Percentiles rank a stretch among this genome's conserved stretches.
These are phyloP conservation scores for Gaeumannomyces sp. DNA, from an alignment of 2,329 filamentous ascomycete species.

Conservation along the genomic window DNA sequence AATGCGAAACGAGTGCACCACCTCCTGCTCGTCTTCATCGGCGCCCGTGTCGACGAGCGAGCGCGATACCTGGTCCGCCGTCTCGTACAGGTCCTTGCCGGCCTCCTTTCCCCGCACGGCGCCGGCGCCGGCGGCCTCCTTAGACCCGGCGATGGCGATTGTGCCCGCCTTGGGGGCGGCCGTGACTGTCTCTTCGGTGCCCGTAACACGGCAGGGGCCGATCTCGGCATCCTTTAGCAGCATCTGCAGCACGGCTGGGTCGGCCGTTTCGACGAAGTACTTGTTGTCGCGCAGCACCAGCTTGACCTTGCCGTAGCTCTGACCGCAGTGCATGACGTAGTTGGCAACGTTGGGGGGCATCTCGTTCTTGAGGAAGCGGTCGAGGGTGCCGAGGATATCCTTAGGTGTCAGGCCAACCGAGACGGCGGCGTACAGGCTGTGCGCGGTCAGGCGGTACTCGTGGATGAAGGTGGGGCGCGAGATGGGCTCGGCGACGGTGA, in stretches of 20 bases:
- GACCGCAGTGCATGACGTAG: conserved; percentile 75
- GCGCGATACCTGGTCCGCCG: conserved; percentile 1
- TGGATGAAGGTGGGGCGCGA: conserved; percentile 85
- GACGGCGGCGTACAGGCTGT: conserved; percentile 87
- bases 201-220: conserved; percentile 66
- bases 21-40: conserved; percentile 52
- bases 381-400: conserved; percentile 81
- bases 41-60: conserved; percentile 1
- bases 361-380: conserved; percentile 80
- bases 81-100: conserved; percentile 5
- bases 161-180: conserved; percentile 75
- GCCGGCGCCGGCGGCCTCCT: conserved; percentile 64
- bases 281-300: conserved; percentile 87
- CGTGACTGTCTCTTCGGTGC: conserved; percentile 59
- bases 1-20: conserved; percentile 88
- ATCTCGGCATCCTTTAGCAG: conserved; percentile 76
- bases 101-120: neutral
- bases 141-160: conserved; percentile 83
- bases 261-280: conserved; percentile 85
- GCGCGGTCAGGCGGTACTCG: conserved; percentile 82
- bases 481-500: conserved; percentile 84
- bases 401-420: conserved; percentile 79
- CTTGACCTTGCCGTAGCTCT: conserved; percentile 88
- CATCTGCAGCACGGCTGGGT: conserved; percentile 75
- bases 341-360: conserved; percentile 69